These are phyloP conservation scores for Sugiyamaella grinbergsii DNA, from an alignment of 1,139 yeast species.

Conservation along the genomic window DNA sequence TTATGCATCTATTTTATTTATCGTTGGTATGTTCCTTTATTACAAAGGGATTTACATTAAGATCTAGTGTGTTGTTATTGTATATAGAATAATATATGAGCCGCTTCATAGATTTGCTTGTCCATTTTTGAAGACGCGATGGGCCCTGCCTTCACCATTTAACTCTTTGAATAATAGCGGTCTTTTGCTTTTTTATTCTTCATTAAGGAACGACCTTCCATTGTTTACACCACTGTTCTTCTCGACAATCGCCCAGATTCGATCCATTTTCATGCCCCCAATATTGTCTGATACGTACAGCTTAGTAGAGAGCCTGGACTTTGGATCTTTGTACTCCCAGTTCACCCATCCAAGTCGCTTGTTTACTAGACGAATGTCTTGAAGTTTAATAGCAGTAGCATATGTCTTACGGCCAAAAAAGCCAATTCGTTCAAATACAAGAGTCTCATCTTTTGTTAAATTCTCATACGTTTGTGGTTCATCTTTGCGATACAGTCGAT, in stretches of 20 bases:
- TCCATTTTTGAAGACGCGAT: neutral
- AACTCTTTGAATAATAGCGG: too few relatives aligned
- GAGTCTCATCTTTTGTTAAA: conserved; percentile 59
- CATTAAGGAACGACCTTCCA: conserved; percentile 52
- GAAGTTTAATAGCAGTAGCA: conserved; percentile 58
- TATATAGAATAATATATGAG: conserved; percentile 1
- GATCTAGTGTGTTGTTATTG: conserved; percentile 22
- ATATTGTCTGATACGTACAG: conserved; percentile 70
- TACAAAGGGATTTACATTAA: conserved; percentile 33
- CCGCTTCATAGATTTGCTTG: neutral
- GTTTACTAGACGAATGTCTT: conserved; percentile 49
- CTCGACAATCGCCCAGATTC: conserved; percentile 80
- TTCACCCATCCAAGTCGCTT: conserved; percentile 58
- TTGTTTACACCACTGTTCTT: conserved; percentile 63
- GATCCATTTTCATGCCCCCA: conserved; percentile 82
- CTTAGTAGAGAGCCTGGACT: conserved; percentile 41
- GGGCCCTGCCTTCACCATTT: neutral
- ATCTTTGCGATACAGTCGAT: conserved; percentile 63
- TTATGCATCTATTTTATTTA: conserved; percentile 46
- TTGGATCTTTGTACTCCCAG: conserved; percentile 50
- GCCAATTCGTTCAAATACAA: conserved; percentile 69
- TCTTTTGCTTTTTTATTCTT: too few relatives aligned
- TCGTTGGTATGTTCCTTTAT: conserved; percentile 29
- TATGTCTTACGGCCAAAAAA: conserved; percentile 67
- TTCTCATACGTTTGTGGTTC: conserved; percentile 66